phyloP scores from a whole-genome alignment of 2,329 filamentous ascomycete genomes.

The Rutstroemia sp. region DNA sequence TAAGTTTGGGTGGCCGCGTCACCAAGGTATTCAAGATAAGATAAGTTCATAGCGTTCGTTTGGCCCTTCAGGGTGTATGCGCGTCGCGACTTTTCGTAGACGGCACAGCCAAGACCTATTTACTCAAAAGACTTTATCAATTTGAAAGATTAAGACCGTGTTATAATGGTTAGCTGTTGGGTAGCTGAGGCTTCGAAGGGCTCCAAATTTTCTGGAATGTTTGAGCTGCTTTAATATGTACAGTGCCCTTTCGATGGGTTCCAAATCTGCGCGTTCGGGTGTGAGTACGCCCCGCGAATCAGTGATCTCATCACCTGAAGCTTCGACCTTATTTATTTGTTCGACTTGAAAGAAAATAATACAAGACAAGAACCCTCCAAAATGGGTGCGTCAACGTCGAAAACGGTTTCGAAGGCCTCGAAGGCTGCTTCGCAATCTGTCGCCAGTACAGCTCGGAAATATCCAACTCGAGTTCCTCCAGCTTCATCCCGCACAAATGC shows the following conservation, averaged over 20 bases:
- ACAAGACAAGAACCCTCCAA: background rate
- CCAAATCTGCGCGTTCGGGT: too few species aligned
- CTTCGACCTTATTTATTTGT: background rate
- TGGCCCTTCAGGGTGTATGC: too few species aligned
- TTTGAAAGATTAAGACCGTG: too few species aligned
- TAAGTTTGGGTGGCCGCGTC: background rate
- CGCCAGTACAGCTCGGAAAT: slow-evolving; percentile 23
- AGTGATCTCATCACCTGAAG: background rate
- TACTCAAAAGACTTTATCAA: too few species aligned
- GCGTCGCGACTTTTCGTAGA: too few species aligned
- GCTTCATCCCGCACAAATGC: slow-evolving; percentile 10
- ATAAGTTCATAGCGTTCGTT: background rate
- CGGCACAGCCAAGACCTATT: too few species aligned
- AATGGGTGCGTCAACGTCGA: slow-evolving; percentile 26
- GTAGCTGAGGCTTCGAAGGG: background rate
- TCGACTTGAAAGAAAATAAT: background rate
- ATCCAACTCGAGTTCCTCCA: slow-evolving; percentile 23
- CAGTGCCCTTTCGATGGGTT: too few species aligned
- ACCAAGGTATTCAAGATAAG: background rate
- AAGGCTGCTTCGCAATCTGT: slow-evolving; percentile 14
- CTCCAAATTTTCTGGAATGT: background rate
- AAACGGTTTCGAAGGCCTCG: slow-evolving; percentile 17
- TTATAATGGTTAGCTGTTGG: too few species aligned
- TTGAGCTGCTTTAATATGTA: too few species aligned
- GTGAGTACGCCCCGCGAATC: background rate